phyloP scores from a whole-genome alignment of 2,329 filamentous ascomycete species.

The Xylaria sp. region DNA sequence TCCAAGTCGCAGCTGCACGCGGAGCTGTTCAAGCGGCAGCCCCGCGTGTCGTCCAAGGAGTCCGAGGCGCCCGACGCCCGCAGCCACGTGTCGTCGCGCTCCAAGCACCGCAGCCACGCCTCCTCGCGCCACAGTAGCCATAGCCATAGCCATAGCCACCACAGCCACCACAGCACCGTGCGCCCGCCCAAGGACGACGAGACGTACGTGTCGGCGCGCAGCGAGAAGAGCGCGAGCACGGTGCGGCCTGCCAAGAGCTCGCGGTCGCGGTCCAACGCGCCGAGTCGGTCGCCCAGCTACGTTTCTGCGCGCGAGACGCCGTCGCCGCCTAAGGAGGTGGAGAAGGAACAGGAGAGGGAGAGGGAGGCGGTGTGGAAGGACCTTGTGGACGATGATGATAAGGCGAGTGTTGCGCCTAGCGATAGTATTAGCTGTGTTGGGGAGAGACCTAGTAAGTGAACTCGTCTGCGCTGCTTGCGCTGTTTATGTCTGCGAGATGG shows the following conservation, averaged over 20 bases:
- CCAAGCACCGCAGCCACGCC: not conserved
- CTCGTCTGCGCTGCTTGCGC: too few relatives aligned
- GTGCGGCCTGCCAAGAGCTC: slow-evolving; percentile 36
- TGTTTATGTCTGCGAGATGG: not conserved
- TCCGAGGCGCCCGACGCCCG: slow-evolving; percentile 4
- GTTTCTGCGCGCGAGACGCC: slow-evolving; percentile 45
- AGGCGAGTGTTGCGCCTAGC: slow-evolving; percentile 61
- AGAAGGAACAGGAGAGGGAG: not conserved
- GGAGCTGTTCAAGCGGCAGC: slow-evolving; percentile 15
- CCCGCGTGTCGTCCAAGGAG: not conserved
- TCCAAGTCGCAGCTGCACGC: slow-evolving; percentile 15
- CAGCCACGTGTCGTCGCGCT: slow-evolving; percentile 20
- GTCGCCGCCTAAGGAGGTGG: slow-evolving; percentile 46
- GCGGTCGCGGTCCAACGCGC: slow-evolving; percentile 24
- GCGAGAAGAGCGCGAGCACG: slow-evolving; percentile 46
- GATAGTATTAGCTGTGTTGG: slow-evolving; percentile 69
- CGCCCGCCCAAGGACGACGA: slow-evolving; percentile 41
- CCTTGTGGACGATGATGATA: slow-evolving; percentile 44
- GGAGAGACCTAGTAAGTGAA: slow-evolving; percentile 40
- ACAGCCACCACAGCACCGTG: slow-evolving; percentile 26
- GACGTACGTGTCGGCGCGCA: slow-evolving; percentile 53
- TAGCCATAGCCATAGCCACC: slow-evolving; percentile 31
- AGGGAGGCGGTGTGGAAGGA: slow-evolving; percentile 9
- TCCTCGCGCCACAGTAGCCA: too few relatives aligned
- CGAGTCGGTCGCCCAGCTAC: slow-evolving; percentile 35